Conservation (phyloP, 2,329 filamentous ascomycete genomes). For the Trichoderma sp. region DNA sequence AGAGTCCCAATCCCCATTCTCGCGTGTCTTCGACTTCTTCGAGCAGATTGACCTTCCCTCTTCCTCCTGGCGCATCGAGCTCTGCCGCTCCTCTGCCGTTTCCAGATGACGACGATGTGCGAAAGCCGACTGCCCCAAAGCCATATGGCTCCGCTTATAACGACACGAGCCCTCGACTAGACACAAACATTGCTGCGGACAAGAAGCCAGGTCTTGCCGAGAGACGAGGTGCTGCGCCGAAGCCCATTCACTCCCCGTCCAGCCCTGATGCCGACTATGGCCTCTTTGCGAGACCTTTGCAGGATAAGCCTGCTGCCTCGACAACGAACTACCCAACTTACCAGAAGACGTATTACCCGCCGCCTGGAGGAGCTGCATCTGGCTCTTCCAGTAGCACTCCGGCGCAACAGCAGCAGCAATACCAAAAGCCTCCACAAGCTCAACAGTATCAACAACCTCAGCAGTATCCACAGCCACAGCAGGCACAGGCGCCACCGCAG, state of each 20-base stretch:
- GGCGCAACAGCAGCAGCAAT: constrained; percentile 21
- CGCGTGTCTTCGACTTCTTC: constrained; percentile 42
- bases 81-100: constrained; percentile 71
- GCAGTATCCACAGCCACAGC: constrained; percentile 31
- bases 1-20: constrained; percentile 62
- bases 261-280: constrained; percentile 76
- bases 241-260: constrained; percentile 80
- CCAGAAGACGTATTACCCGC: constrained; percentile 63
- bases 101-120: constrained; percentile 68
- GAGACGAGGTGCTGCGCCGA: constrained; percentile 78
- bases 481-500: constrained; percentile 28
- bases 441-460: constrained; percentile 6
- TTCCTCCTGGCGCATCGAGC: constrained; percentile 71
- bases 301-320: constrained; percentile 45
- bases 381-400: constrained; percentile 41
- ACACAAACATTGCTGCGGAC: constrained; percentile 55
- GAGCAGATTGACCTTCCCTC: constrained; percentile 64
- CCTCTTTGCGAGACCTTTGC: constrained; percentile 72
- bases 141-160: constrained; percentile 52
- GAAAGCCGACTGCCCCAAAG: constrained; percentile 51
- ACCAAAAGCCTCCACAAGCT: constrained; percentile 6
- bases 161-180: constrained; percentile 59
- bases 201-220: constrained; percentile 73
- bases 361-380: constrained; percentile 51
- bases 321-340: constrained; percentile 53